phyloP scores from a whole-genome alignment of 2,329 filamentous ascomycete species.

The Diaporthe sp. region DNA sequence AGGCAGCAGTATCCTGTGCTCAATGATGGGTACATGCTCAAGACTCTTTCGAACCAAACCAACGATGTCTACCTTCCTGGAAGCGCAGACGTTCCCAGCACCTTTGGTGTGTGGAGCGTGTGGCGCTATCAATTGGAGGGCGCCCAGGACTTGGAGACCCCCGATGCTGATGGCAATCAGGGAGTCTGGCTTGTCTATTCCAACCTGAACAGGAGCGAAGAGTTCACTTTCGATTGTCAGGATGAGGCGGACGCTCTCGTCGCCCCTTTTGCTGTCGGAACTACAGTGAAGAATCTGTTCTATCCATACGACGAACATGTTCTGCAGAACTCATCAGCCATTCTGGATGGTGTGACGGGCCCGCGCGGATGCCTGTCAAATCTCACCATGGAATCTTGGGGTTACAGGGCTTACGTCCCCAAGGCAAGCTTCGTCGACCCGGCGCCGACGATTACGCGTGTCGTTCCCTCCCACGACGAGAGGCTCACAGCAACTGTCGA shows the following conservation, averaged over 20 bases:
- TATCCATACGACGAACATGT: conserved; percentile 71
- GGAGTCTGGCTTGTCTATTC: conserved; percentile 66
- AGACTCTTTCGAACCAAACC: conserved; percentile 69
- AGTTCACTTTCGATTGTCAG: conserved; percentile 70
- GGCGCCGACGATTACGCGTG: conserved; percentile 70
- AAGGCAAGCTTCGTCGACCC: conserved; percentile 63
- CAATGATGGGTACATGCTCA: conserved; percentile 70
- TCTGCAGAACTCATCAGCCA: conserved; percentile 60
- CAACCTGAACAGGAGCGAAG: conserved; percentile 62
- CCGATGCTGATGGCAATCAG: conserved; percentile 46
- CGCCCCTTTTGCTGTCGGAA: conserved; percentile 67
- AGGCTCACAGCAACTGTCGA: conserved; percentile 42
- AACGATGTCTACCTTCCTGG: conserved; percentile 45
- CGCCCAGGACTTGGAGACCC: conserved; percentile 65
- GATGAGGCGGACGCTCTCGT: conserved; percentile 63
- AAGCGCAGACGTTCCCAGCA: conserved; percentile 55
- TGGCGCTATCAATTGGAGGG: conserved; percentile 63
- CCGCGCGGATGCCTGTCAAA: conserved; percentile 69
- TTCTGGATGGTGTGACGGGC: conserved; percentile 60
- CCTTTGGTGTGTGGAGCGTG: conserved; percentile 70
- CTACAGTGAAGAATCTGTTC: conserved; percentile 73
- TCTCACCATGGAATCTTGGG: conserved; percentile 67
- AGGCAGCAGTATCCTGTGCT: conserved; percentile 68
- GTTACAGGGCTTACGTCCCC: conserved; percentile 73
- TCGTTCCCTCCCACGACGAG: conserved; percentile 72